These are phyloP conservation scores for Lentinula guzmanii DNA, from an alignment of 768 basidiomycete species.

Conservation along the genomic window DNA sequence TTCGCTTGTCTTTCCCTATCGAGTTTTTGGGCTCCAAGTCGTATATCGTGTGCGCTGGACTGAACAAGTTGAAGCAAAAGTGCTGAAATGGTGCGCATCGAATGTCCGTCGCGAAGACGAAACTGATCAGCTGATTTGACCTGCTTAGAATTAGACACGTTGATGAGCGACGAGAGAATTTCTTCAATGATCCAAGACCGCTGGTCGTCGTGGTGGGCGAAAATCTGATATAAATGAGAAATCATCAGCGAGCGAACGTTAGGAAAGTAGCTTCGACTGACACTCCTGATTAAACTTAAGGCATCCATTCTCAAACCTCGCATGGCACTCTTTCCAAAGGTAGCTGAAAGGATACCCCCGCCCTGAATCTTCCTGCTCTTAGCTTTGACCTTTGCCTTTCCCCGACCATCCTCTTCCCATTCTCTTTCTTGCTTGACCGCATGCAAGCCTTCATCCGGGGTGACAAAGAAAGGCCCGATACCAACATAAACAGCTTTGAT, in stretches of 20 bases:
- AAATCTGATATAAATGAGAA: conserved; percentile 50
- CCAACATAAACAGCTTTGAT: conserved; percentile 91
- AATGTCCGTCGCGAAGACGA: conserved; percentile 78
- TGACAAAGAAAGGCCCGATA: conserved; percentile 90
- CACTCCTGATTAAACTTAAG: conserved; percentile 77
- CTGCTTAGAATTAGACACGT: conserved; percentile 83
- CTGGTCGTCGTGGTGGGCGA: conserved; percentile 87
- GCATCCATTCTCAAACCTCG: conserved; percentile 78
- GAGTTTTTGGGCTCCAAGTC: conserved; percentile 57
- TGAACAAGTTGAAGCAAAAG: conserved; percentile 94
- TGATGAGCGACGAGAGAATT: conserved; percentile 84
- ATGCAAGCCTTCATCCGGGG: conserved; percentile 57
- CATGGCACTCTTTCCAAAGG: conserved; percentile 75
- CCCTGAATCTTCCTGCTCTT: conserved; percentile 55
- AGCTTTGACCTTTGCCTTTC: conserved; percentile 33
- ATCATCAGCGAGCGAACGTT: not conserved
- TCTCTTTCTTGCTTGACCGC: conserved; percentile 51
- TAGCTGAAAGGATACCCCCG: conserved; percentile 43
- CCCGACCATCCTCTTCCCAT: conserved; percentile 28
- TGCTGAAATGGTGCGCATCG: conserved; percentile 92
- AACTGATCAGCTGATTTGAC: conserved; percentile 59
- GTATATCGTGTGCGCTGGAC: conserved; percentile 87
- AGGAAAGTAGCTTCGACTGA: conserved; percentile 31
- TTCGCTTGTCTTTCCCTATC: conserved; percentile 58
- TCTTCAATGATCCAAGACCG: conserved; percentile 98